phyloP scores from a whole-genome alignment of 306 rosid genomes.

The Chamaecrista fasciculata region DNA sequence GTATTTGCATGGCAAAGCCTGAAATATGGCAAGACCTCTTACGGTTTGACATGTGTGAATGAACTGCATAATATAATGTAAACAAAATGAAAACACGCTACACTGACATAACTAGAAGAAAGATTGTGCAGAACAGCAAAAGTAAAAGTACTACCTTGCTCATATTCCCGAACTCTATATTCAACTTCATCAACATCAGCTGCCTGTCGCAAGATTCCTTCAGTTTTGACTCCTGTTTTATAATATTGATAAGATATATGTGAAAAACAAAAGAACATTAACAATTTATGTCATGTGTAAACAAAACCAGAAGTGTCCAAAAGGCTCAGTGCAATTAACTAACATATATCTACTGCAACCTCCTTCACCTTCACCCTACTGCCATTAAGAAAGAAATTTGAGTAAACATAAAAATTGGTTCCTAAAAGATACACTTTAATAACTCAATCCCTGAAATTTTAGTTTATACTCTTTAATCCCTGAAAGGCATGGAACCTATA shows the following conservation, averaged over 20 bases:
- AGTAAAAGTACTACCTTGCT: slow-evolving; percentile 55
- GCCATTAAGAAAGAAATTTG: not conserved
- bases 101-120: not conserved
- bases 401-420: no score
- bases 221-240: slow-evolving; percentile 62
- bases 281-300: not conserved
- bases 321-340: not conserved
- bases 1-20: slow-evolving; percentile 4
- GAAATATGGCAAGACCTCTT: not conserved
- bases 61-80: slow-evolving; percentile 18
- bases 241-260: slow-evolving; percentile 28
- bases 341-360: not conserved
- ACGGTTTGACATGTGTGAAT: not conserved
- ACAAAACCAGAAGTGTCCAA: slow-evolving; percentile 16
- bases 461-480: no score
- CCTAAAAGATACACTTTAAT: no score
- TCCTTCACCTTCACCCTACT: not conserved
- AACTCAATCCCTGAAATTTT: no score
- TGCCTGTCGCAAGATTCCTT: slow-evolving; percentile 85
- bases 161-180: slow-evolving; percentile 68
- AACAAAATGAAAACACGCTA: slow-evolving; percentile 9
- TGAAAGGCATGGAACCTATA: no score
- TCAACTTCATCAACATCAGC: slow-evolving; percentile 89
- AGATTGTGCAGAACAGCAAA: slow-evolving; percentile 4
- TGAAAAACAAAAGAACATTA: not conserved